Evolutionary conservation across 495 filamentous ascomycete species (phyloP).

Genomic region (Aspergillus nidulans): DNA sequence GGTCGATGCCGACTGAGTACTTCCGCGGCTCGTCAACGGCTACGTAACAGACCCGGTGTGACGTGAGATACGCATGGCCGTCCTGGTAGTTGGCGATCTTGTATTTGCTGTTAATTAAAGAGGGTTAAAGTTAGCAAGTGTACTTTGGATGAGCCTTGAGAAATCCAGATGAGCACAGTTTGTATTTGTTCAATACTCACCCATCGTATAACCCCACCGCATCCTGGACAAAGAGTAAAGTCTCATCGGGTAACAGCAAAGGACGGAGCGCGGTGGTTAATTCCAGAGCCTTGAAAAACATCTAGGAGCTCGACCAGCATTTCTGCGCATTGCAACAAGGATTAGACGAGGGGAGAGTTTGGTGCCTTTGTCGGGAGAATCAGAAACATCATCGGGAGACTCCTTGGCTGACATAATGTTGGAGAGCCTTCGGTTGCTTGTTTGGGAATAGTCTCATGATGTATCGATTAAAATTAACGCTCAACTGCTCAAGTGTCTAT

Average conservation of each 20-base stretch:
- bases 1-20: conserved; percentile 75
- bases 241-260: conserved; percentile 82
- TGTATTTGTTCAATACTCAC: conserved; percentile 67
- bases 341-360: neutral
- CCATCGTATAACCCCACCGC: conserved; percentile 96
- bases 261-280: conserved; percentile 94
- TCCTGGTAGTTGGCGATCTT: conserved; percentile 93
- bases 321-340: conserved; percentile 19
- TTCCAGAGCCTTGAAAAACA: conserved; percentile 93
- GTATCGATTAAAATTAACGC: neutral
- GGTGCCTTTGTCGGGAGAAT: neutral
- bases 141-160: neutral
- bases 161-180: neutral
- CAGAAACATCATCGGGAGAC: neutral
- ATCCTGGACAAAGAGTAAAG: conserved; percentile 91
- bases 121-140: conserved; percentile 11
- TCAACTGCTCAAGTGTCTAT: neutral
- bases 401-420: conserved; percentile 10
- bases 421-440: neutral
- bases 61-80: conserved; percentile 93
- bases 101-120: conserved; percentile 61
- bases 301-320: conserved; percentile 56
- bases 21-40: conserved; percentile 83
- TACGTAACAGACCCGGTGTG: conserved; percentile 92
- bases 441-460: conserved; percentile 3